Conservation (phyloP, 1,284 basidiomycete genomes). For the Ustilago cynodontis region DNA sequence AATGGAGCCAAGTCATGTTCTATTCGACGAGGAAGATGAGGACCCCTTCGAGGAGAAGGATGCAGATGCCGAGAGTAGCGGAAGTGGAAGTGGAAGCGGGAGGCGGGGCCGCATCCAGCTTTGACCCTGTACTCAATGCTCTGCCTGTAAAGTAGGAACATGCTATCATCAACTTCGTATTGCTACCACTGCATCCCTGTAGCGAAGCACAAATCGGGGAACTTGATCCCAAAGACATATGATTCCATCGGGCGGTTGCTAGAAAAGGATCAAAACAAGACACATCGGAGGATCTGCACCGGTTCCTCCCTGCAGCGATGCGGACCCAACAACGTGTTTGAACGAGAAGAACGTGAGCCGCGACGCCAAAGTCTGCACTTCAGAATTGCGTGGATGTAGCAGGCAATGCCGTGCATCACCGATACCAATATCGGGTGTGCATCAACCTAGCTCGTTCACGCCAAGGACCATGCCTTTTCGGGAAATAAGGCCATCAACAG, state of each 20-base stretch:
- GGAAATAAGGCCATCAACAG: background rate
- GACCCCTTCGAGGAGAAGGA: constrained; percentile 56
- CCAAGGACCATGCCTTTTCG: background rate
- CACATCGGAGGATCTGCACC: background rate
- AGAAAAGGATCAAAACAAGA: background rate
- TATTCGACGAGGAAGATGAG: constrained; percentile 58
- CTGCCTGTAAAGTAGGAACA: no score
- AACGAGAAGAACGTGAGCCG: background rate
- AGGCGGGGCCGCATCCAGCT: constrained; percentile 23
- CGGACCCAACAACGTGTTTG: constrained; percentile 1
- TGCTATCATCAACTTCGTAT: no score
- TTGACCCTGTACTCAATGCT: background rate
- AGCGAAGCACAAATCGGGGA: no score
- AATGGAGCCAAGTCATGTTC: constrained; percentile 37
- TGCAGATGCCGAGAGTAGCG: constrained; percentile 26
- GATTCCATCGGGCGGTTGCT: background rate
- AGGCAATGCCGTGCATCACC: background rate
- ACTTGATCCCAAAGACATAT: no score
- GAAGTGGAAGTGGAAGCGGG: constrained; percentile 21
- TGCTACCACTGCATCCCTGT: no score
- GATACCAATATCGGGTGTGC: background rate
- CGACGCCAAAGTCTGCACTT: background rate
- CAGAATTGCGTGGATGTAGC: background rate
- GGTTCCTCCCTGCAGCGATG: background rate
- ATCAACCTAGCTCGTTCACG: background rate